Evolutionary conservation across 345 rosid species (phyloP).

Genomic region (Raphanus raphanistrum): DNA sequence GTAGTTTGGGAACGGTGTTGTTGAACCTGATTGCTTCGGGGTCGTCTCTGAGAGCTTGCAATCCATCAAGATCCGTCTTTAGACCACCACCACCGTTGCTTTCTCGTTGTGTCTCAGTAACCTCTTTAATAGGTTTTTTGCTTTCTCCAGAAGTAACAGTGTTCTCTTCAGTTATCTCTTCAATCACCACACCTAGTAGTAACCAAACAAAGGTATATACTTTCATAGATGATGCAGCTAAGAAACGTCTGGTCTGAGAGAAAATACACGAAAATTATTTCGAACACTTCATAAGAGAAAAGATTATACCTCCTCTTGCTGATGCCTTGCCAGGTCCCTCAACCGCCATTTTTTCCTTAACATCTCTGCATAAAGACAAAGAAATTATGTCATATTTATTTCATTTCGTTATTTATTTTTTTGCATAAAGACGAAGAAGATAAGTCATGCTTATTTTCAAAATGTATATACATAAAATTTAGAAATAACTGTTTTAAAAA

Average conservation of each 20-base stretch:
- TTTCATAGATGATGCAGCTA: conserved; percentile 7
- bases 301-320: conserved; percentile 51
- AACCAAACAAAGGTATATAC: conserved; percentile 10
- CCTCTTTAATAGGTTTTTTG: conserved; percentile 37
- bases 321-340: conserved; percentile 56
- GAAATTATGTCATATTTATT: not conserved
- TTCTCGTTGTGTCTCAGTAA: conserved; percentile 36
- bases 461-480: not conserved
- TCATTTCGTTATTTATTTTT: no score
- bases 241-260: conserved; percentile 11
- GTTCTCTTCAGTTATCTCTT: conserved; percentile 75
- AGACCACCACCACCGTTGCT: conserved; percentile 32
- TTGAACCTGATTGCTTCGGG: conserved; percentile 84
- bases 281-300: conserved; percentile 7
- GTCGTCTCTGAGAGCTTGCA: conserved; percentile 66
- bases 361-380: conserved; percentile 45
- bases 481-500: not conserved
- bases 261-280: not conserved
- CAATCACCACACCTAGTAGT: conserved; percentile 63
- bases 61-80: conserved; percentile 48
- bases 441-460: not conserved
- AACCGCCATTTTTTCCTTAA: conserved; percentile 51
- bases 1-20: conserved; percentile 20
- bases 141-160: conserved; percentile 41
- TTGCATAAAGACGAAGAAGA: no score